A percentile compares a stretch with the other conserved stretches of the same genome.
Evolutionary conservation across 2,329 filamentous ascomycete species (phyloP).

Genomic region (Talaromyces sp.): DNA sequence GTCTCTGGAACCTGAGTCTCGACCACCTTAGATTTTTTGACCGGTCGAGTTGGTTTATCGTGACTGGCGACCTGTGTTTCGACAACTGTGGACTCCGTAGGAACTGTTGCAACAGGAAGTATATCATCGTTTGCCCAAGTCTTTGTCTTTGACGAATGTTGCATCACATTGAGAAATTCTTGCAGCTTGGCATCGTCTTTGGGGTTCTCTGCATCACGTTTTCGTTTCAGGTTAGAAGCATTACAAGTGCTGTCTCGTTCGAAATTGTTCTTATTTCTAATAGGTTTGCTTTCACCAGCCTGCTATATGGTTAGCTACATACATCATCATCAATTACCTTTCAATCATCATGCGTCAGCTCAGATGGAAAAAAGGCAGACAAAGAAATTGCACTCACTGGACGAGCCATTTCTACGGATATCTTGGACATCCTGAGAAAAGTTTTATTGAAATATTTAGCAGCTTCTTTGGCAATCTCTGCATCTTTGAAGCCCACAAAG

Average conservation of each 20-base stretch:
- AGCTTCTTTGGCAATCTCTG: slow-evolving; percentile 74
- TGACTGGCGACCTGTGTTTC: slow-evolving; percentile 50
- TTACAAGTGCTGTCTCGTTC: slow-evolving; percentile 23
- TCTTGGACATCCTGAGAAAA: slow-evolving; percentile 93
- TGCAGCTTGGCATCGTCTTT: slow-evolving; percentile 71
- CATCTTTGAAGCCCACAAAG: slow-evolving; percentile 87
- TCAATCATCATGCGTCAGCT: slow-evolving; percentile 32
- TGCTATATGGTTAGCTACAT: slow-evolving; percentile 29
- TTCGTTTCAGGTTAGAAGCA: slow-evolving; percentile 38
- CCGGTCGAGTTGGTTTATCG: neutral
- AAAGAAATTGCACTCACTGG: slow-evolving; percentile 56
- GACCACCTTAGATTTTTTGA: slow-evolving; percentile 15
- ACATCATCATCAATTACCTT: slow-evolving; percentile 23
- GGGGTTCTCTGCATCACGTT: slow-evolving; percentile 53
- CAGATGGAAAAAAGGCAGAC: slow-evolving; percentile 24
- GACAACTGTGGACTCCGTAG: slow-evolving; percentile 37
- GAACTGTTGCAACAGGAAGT: slow-evolving; percentile 25
- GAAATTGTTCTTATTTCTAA: slow-evolving; percentile 24
- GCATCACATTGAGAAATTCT: slow-evolving; percentile 83
- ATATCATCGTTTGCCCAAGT: slow-evolving; percentile 58
- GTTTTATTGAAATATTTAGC: slow-evolving; percentile 94
- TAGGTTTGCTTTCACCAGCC: slow-evolving; percentile 34
- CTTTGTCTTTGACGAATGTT: slow-evolving; percentile 62
- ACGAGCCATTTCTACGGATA: slow-evolving; percentile 81
- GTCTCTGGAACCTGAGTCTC: neutral